Evolutionary conservation across 179 eudicot genomes (phyloP), one percentile per base, ranked within the genome.

Genomic region (Gypsophila paniculata): DNA sequence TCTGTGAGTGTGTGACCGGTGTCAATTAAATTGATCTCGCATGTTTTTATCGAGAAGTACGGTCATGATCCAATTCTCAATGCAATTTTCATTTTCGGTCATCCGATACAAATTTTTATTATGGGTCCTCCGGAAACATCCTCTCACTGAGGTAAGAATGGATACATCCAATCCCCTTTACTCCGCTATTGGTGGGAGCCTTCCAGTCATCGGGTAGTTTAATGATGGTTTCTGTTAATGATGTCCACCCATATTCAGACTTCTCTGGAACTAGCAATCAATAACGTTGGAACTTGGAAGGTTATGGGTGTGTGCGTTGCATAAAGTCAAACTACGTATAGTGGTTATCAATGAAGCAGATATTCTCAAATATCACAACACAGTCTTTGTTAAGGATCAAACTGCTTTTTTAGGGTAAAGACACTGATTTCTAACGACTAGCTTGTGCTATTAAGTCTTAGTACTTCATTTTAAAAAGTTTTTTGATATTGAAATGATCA

Each of bases 401-500:
- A 42, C 29, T 42, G 42, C 2, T n/a, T n/a, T n/a, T n/a, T n/a
- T 65, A 21, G 29, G 69, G 19, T 51, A 18, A 42, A 19, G 18
- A 21, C 69, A 5, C 34, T 58, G 34, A 62, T 34, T 34, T 34
- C 13, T 14, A 4, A 39, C 53, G 53, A 9, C 53, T 39, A 19
- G 53, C 69, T 65, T 65, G 69, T 39, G 66, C 23, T 58, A 58
- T 8, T 23, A 58, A 58, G 34, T 29, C 4, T 29, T 29, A 29
- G 34, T 29, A 29, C 34, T 58, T 22, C 32, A 23, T 58, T 58
- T 57, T 14, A 2, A 10, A 29, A 25, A 26, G 38, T 60, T 60
- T 29, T 54, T n/a, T 60, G 18, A 29, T 26, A 14, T 10, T 46
- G 9, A 46, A 46, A 46, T 46, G 52, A 4, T 12, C 15, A 12